Conservation (phyloP, 805 yeast species). For the Wickerhamiella sorbophila region DNA sequence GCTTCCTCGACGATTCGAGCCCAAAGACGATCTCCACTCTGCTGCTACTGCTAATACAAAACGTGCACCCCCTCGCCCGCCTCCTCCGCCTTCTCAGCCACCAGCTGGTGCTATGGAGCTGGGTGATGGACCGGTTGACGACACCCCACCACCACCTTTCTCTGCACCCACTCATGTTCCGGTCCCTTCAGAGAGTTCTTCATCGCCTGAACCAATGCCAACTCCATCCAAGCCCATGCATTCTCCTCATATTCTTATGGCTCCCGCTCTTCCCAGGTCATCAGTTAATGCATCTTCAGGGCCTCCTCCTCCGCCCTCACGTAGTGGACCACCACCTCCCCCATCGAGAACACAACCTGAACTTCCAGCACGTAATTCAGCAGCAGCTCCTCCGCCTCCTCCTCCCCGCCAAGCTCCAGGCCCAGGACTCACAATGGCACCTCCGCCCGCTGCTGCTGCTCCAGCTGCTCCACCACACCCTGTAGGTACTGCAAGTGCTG, state of each 20-base stretch:
- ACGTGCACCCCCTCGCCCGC: constrained; percentile 24
- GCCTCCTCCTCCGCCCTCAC: background rate
- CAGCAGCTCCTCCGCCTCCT: constrained; percentile 12
- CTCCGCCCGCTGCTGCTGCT: background rate
- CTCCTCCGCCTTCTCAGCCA: constrained; percentile 19
- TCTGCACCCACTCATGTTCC: constrained; percentile 4
- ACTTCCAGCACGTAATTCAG: constrained; percentile 7
- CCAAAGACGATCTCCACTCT: constrained; percentile 11
- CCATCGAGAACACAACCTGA: constrained; percentile 5
- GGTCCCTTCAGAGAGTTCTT: constrained; percentile 3
- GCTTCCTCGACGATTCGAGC: constrained; percentile 42
- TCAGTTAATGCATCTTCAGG: background rate
- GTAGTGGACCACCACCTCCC: constrained; percentile 3
- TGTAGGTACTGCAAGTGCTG: background rate
- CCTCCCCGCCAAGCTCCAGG: constrained; percentile 11
- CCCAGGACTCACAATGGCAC: background rate
- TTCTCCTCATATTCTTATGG: background rate
- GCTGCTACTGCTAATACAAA: constrained; percentile 1
- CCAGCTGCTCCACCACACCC: background rate
- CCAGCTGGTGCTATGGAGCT: constrained; percentile 2
- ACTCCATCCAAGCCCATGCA: background rate
- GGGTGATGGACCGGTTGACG: background rate
- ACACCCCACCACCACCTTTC: constrained; percentile 5
- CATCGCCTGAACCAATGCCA: background rate
- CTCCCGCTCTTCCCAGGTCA: background rate